Conservation (phyloP, 805 yeast species). For the Candida vartiovaarae region DNA sequence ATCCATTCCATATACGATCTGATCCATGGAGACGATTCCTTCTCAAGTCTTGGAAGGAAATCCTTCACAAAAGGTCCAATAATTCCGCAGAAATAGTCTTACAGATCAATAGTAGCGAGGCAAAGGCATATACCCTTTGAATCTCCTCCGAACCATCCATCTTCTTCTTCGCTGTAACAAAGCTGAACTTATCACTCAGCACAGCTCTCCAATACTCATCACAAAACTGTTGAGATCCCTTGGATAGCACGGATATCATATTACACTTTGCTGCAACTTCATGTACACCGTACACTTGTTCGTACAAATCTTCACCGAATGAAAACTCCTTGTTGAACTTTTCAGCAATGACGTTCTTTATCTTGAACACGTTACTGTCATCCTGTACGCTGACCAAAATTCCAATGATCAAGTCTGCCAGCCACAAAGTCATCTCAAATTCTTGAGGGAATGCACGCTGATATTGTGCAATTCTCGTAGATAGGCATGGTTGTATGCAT, state of each 20-base stretch:
- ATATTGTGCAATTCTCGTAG: constrained; percentile 38
- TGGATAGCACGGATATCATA: constrained; percentile 40
- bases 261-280: constrained; percentile 50
- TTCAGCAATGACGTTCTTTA: constrained; percentile 51
- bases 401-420: constrained; percentile 40
- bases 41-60: constrained; percentile 33
- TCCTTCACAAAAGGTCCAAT: constrained; percentile 22
- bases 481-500: constrained; percentile 55
- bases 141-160: constrained; percentile 68
- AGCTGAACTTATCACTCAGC: constrained; percentile 29
- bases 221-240: constrained; percentile 21
- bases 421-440: constrained; percentile 43
- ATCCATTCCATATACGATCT: constrained; percentile 80
- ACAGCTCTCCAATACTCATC: constrained; percentile 16
- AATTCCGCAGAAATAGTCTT: constrained; percentile 26
- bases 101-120: constrained; percentile 41
- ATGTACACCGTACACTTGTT: constrained; percentile 43
- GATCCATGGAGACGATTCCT: constrained; percentile 74
- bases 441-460: constrained; percentile 27
- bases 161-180: constrained; percentile 44
- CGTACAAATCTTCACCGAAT: constrained; percentile 34
- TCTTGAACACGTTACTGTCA: constrained; percentile 44
- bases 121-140: constrained; percentile 49
- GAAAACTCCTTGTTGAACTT: constrained; percentile 41
- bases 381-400: constrained; percentile 46